phyloP scores from a whole-genome alignment of 2,329 filamentous ascomycete species.

The Arthroderma uncinatum region DNA sequence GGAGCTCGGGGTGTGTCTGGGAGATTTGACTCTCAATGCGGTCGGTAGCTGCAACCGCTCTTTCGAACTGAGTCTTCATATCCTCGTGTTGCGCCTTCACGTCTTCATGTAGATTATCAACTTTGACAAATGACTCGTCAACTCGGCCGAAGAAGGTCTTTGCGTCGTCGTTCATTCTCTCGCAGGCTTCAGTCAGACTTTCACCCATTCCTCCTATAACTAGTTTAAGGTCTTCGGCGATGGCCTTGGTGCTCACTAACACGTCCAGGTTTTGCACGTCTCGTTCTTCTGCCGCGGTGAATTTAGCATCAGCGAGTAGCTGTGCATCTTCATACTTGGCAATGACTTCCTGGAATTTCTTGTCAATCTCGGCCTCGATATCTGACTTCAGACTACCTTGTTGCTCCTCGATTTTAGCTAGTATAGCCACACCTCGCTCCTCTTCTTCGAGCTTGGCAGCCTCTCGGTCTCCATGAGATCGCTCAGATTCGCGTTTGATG shows the following conservation, averaged over 20 bases:
- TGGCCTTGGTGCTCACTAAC: slow-evolving; percentile 60
- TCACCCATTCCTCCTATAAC: slow-evolving; percentile 76
- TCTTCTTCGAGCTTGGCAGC: slow-evolving; percentile 70
- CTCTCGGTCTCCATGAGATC: slow-evolving; percentile 66
- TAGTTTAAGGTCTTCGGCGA: slow-evolving; percentile 77
- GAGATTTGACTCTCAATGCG: slow-evolving; percentile 65
- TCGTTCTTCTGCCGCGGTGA: slow-evolving; percentile 61
- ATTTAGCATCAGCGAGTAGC: slow-evolving; percentile 59
- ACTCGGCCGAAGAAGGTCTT: slow-evolving; percentile 76
- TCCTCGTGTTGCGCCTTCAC: slow-evolving; percentile 67
- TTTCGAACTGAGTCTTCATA: slow-evolving; percentile 69
- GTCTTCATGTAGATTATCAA: slow-evolving; percentile 62
- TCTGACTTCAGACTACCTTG: slow-evolving; percentile 45
- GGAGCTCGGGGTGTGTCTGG: slow-evolving; percentile 79
- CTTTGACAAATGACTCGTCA: slow-evolving; percentile 62
- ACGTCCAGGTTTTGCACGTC: slow-evolving; percentile 62
- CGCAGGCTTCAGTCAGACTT: slow-evolving; percentile 67
- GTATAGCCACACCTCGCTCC: slow-evolving; percentile 43
- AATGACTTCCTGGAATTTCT: slow-evolving; percentile 70
- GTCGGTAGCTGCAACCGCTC: slow-evolving; percentile 61
- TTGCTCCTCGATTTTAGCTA: slow-evolving; percentile 51
- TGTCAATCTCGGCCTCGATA: slow-evolving; percentile 51
- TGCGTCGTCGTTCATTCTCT: slow-evolving; percentile 78
- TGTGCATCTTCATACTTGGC: slow-evolving; percentile 83
- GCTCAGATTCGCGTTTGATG: slow-evolving; percentile 78